Evolutionary conservation across 2,329 filamentous ascomycete genomes (phyloP), one percentile per base, ranked within the genome.

Genomic region (Aureobasidium sp.): DNA sequence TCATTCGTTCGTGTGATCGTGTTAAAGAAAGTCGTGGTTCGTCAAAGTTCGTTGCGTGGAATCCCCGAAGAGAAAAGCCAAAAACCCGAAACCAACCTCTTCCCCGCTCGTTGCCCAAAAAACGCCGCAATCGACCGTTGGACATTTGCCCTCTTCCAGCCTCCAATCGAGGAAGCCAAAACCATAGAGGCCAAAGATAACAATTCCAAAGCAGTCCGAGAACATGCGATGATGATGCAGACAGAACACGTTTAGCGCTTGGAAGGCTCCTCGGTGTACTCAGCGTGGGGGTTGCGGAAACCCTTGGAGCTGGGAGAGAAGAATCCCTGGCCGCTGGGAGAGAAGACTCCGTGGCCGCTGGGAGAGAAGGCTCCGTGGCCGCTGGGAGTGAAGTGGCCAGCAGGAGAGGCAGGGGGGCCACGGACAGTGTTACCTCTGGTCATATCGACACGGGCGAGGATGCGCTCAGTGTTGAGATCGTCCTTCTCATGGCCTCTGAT

Each of bases 91-190:
- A 34, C 53, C 37, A 57, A 45, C 53, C 41, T 57, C 53, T 57
- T 57, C 51, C 51, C 51, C 51, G 22, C 51, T 37, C 51, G 36
- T 55, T 42, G 51, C 37, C 17, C 44, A 47, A 41, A 41, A 41
- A 41, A 41, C 22, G 37, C 36, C 51, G 36, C 36, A 41, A 55
- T 41, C 27, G 29, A 49, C 47, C 47, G 47, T 49, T 49, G 47
- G 34, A 49, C 9, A 12, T 34, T 36, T 49, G 29, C n/a, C 47
- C 29, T 49, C 25, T 49, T 36, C 47, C 29, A 49, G 47, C 47
- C 47, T 36, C 47, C 47, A 17, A 47, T 27, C 17, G 17, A 2
- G 9, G 41, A 44, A 47, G 14, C 14, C 15, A 47, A 25, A 25
- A 29, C 22, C 44, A 29, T 25, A 15, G 29, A 27, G 27, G 12